These are phyloP conservation scores for Neophaeococcomyces aloes DNA, from an alignment of 2,329 filamentous ascomycete species.

Conservation along the genomic window DNA sequence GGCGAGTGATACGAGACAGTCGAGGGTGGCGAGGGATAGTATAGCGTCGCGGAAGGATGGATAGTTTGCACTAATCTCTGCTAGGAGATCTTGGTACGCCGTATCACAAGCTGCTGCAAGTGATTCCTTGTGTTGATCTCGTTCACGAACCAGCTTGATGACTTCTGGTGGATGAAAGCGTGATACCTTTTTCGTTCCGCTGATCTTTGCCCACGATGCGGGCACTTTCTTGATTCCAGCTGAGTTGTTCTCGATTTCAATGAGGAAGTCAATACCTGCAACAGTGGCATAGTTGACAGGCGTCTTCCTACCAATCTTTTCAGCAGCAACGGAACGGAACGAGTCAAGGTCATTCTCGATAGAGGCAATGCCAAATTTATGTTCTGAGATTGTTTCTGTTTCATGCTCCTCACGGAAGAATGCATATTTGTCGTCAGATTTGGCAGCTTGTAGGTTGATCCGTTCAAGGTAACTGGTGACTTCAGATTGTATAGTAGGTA, in stretches of 20 bases:
- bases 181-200: slow-evolving; percentile 81
- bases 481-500: slow-evolving; percentile 65
- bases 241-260: slow-evolving; percentile 70
- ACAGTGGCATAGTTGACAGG: slow-evolving; percentile 71
- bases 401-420: slow-evolving; percentile 86
- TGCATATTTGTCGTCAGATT: slow-evolving; percentile 78
- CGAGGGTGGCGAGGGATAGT: slow-evolving; percentile 71
- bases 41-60: slow-evolving; percentile 82
- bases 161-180: slow-evolving; percentile 93
- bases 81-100: slow-evolving; percentile 64
- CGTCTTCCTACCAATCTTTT: slow-evolving; percentile 58
- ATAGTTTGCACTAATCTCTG: slow-evolving; percentile 70
- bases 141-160: slow-evolving; percentile 67
- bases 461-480: slow-evolving; percentile 68
- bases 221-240: slow-evolving; percentile 73
- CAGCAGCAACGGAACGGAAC: slow-evolving; percentile 61
- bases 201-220: slow-evolving; percentile 90
- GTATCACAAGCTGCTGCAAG: slow-evolving; percentile 82
- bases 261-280: slow-evolving; percentile 84
- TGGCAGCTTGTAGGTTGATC: slow-evolving; percentile 75
- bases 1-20: slow-evolving; percentile 80
- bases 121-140: slow-evolving; percentile 90
- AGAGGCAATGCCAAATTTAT: slow-evolving; percentile 82
- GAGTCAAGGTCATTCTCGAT: slow-evolving; percentile 81
- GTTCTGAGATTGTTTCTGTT: slow-evolving; percentile 76